Base-by-base conservation (phyloP, 345 rosid species). In the Conringia planisiliqua region DNA sequence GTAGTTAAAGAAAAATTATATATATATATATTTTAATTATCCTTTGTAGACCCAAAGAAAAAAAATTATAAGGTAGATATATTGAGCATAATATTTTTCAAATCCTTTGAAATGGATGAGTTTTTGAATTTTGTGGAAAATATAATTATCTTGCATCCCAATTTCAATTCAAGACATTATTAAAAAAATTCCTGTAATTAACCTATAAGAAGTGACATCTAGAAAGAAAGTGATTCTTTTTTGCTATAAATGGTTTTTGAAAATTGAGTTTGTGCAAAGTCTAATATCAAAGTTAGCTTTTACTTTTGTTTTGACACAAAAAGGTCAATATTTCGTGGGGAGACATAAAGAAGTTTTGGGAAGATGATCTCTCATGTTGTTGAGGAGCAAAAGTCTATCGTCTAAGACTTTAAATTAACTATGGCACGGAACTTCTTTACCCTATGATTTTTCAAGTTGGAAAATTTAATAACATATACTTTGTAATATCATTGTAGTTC, bases 261-360 rank as follows among this genome's bases (percentile, higher is more conserved):
- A 68, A 61, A 62, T 43, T 24, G 48, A 62, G 66, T 76, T 43
- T 76, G 35, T 36, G 51, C 65, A 43, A 54, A 62, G 70, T 58
- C 62, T 52, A 62, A 76, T 62, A 76, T 43, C 66, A 63, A 70
- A 55, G 66, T 10, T 52, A 46, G 80, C 75, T 76, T 76, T 76
- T 76, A 70, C 75, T 62, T 62, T 76, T 70, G 75, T 62, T 35
- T 70, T 76, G 75, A 70, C 75, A 63, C 51, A 64, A 69, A 70
- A 42, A 76, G 66, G 71, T 76, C 80, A 76, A 76, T 60, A 76
- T 76, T 76, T 76, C 3, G 51, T 62, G 62, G 32, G 72, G 55
- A 69, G 73, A 36, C 61, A 70, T 36, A 55, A 62, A 54, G 59
- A 76, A 70, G 18, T 61, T 66, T 61, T 52, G 56, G 64, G 74